These are phyloP conservation scores for Parathielavia hyrcaniae DNA, from an alignment of 495 filamentous ascomycete genomes.

Conservation along the genomic window DNA sequence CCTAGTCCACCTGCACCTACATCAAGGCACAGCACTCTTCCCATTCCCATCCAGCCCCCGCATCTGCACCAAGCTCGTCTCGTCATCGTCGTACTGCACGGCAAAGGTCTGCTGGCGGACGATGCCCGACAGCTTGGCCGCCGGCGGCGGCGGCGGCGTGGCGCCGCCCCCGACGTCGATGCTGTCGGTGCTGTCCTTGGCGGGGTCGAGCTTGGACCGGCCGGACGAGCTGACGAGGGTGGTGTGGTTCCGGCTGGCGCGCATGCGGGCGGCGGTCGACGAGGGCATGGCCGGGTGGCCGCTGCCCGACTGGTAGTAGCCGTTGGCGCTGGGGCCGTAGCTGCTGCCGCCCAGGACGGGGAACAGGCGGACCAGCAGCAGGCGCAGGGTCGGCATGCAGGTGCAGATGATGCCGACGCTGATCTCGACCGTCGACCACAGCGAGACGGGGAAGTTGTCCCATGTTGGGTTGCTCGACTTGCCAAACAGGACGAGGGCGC, in stretches of 20 bases:
- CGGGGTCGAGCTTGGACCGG: neutral
- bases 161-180: neutral
- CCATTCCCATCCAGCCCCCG: neutral
- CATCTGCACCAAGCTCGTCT: conserved; percentile 12
- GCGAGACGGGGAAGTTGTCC: conserved; percentile 16
- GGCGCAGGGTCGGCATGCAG: conserved; percentile 29
- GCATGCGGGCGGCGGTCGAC: neutral
- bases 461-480: conserved; percentile 10
- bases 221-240: neutral
- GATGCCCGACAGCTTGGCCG: neutral
- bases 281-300: neutral
- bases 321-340: neutral
- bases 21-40: neutral
- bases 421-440: conserved; percentile 31
- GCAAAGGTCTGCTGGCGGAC: conserved; percentile 9
- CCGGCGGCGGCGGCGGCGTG: no score
- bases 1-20: no score
- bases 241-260: neutral
- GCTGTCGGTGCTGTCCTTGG: neutral
- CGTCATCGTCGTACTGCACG: conserved; percentile 14
- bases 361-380: conserved; percentile 22
- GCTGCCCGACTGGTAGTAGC: neutral
- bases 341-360: conserved; percentile 15
- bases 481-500: conserved; percentile 3
- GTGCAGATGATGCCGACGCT: conserved; percentile 28